phyloP scores from a whole-genome alignment of 805 yeast species.

The Candida gorgasii region DNA sequence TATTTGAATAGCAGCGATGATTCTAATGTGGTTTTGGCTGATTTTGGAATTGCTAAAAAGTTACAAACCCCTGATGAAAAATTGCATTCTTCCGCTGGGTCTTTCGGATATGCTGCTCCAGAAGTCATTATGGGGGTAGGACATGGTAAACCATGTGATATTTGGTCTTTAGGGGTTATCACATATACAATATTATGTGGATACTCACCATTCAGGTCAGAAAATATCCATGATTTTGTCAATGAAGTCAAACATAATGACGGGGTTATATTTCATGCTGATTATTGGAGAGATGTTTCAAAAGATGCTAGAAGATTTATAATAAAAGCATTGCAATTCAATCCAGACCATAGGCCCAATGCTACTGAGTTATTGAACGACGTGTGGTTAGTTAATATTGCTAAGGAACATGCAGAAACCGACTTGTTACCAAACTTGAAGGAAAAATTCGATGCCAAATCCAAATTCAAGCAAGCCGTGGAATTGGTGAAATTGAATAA shows the following conservation, averaged over 20 bases:
- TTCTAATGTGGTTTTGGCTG: conserved; percentile 84
- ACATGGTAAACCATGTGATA: conserved; percentile 93
- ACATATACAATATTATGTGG: conserved; percentile 90
- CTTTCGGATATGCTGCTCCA: conserved; percentile 97
- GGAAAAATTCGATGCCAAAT: conserved; percentile 80
- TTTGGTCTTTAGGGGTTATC: conserved; percentile 94
- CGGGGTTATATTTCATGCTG: conserved; percentile 82
- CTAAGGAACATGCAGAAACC: conserved; percentile 46
- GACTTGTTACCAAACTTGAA: conserved; percentile 82
- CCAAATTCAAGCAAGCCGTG: conserved; percentile 81
- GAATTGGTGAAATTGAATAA: conserved; percentile 82
- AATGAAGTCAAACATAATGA: conserved; percentile 71
- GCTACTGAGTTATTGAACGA: conserved; percentile 64
- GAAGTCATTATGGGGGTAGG: conserved; percentile 82
- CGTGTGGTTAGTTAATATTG: conserved; percentile 66
- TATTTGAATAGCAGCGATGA: conserved; percentile 56
- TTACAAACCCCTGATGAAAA: conserved; percentile 60
- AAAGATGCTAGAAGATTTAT: conserved; percentile 81
- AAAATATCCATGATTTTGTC: conserved; percentile 76
- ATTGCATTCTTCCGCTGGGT: conserved; percentile 78
- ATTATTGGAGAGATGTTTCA: conserved; percentile 83
- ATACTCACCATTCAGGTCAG: conserved; percentile 87
- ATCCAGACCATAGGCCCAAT: conserved; percentile 70
- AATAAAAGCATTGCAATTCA: conserved; percentile 62
- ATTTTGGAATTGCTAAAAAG: conserved; percentile 91